Evolutionary conservation across 2,329 filamentous ascomycete genomes (phyloP), one percentile per base, ranked within the genome.

Genomic region (Epichloe coenophiala): DNA sequence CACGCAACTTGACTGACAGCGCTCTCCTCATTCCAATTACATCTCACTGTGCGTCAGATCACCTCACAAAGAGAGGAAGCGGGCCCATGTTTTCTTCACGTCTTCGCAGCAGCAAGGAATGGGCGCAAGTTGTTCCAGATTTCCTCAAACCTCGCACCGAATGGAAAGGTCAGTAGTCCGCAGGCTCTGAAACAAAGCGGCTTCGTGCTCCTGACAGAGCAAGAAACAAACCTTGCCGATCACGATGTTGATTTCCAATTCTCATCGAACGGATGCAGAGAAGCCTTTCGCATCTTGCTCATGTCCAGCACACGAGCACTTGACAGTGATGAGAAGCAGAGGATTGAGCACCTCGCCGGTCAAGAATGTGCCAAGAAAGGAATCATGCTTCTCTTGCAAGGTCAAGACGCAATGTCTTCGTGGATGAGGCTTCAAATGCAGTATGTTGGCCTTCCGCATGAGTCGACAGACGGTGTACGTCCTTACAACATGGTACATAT

Each of bases 241-340:
- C 70, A 76, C 54, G 75, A 78, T 54, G 56, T 76, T 31, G 69
- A 69, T 13, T 62, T 78, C 38, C 62, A 63, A 4, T 49, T 72
- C 19, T 47, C 44, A 42, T 51, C 37, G 19, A 38, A 27, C 33
- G 42, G 21, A n/a, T 44, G 21, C 39, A 48, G 15, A 1, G 23
- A 21, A 7, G 49, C 60, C 6, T 65, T 72, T 45, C 66, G 65
- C 23, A 63, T 68, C 27, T 54, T 75, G 13, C 66, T 75, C 5
- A 56, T 76, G 36, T 67, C 68, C 1, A 54, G 68, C 3, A 51
- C 43, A 12, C 69, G 76, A 13, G 54, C 68, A 9, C 62, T 59
- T 8, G 55, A 59, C n/a, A 45, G 57, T 5, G 54, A 57, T 1
- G 63, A 60, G 17, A 56, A 57, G 15, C 51, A 58, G 45, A 69